Conservation (phyloP, 106 monocot species). For the Cymbidium sinense region DNA sequence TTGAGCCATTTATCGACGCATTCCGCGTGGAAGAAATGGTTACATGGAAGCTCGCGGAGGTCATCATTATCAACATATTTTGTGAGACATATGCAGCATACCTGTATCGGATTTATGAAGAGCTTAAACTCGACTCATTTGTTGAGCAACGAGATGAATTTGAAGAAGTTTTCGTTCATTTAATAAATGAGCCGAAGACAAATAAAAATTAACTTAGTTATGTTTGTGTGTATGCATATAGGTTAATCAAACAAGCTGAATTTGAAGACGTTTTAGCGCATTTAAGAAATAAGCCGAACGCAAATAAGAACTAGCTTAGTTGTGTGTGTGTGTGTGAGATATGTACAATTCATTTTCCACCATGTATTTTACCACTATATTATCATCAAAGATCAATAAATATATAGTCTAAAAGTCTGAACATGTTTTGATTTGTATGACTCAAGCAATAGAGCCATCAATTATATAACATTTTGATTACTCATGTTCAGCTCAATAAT, state of each 20-base stretch:
- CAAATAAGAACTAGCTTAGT: not conserved
- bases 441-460: not conserved
- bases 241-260: not conserved
- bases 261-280: not conserved
- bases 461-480: not conserved
- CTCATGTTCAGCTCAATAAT: not conserved
- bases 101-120: constrained; percentile 4
- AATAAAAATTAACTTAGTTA: too few relatives aligned
- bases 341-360: not conserved
- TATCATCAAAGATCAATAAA: not conserved
- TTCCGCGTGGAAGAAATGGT: constrained; percentile 27
- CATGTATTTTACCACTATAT: not conserved
- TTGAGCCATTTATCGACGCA: constrained; percentile 32
- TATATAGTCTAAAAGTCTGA: not conserved
- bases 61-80: constrained; percentile 16
- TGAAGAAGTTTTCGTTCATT: too few relatives aligned
- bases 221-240: too few relatives aligned
- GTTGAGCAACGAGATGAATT: too few relatives aligned
- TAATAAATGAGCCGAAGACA: too few relatives aligned
- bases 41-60: constrained; percentile 23
- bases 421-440: not conserved
- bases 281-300: not conserved
- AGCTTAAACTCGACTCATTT: not conserved
- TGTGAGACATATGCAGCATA: constrained; percentile 30
- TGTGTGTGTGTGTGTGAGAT: too few relatives aligned